These are phyloP conservation scores for Jatropha multifida DNA, from an alignment of 441 rosid genomes.

Conservation along the genomic window DNA sequence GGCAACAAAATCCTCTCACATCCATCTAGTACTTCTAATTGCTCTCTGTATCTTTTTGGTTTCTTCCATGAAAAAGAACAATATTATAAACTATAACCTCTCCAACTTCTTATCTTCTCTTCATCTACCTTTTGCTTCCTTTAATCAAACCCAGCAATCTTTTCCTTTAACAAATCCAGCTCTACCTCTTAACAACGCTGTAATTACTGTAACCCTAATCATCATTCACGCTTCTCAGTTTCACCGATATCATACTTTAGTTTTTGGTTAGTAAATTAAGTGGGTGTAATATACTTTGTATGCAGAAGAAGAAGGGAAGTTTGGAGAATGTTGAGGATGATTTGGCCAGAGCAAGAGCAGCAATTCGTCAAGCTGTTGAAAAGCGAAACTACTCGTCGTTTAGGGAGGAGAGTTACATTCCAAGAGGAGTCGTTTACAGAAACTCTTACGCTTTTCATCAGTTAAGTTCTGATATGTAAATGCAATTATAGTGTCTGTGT, in stretches of 20 bases:
- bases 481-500: too few species aligned
- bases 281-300: neutral
- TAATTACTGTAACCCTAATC: neutral
- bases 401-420: slow-evolving; percentile 33
- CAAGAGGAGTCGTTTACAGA: slow-evolving; percentile 51
- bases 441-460: slow-evolving; percentile 66
- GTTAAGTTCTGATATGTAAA: slow-evolving; percentile 32
- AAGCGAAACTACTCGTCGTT: slow-evolving; percentile 34
- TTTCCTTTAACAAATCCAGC: neutral
- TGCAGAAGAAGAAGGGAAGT: slow-evolving; percentile 17
- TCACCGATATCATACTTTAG: too few species aligned
- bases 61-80: neutral
- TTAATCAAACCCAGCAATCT: neutral
- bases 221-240: too few species aligned
- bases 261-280: too few species aligned
- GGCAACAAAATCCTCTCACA: neutral
- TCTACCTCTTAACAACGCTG: neutral
- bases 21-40: neutral
- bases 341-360: slow-evolving; percentile 53
- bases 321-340: slow-evolving; percentile 45
- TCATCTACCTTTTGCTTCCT: too few species aligned
- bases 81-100: neutral
- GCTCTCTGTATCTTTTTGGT: neutral
- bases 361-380: slow-evolving; percentile 48
- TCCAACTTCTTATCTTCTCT: neutral